Evolutionary conservation across 768 basidiomycete species (phyloP).

Genomic region (Boletus insuetus): DNA sequence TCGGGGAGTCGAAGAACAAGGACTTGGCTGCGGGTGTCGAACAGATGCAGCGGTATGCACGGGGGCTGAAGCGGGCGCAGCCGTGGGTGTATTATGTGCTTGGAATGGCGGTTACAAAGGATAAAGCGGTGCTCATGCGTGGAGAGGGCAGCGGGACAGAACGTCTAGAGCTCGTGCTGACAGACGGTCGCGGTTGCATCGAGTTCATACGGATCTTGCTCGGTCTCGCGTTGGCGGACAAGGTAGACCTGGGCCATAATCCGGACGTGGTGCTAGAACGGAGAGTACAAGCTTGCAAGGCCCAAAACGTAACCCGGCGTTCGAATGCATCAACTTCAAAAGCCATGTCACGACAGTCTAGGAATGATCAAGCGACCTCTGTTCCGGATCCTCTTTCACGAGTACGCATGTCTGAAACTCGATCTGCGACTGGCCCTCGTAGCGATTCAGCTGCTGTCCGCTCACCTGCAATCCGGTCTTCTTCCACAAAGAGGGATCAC

Average conservation of each 20-base stretch:
- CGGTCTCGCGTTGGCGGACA: conserved; percentile 9
- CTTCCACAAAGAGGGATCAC: neutral
- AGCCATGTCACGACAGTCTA: neutral
- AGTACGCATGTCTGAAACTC: neutral
- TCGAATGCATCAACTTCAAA: neutral
- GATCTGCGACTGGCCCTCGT: neutral
- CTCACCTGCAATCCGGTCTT: neutral
- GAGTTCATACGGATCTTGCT: conserved; percentile 12
- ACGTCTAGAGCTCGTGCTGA: neutral
- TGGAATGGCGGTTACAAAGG: neutral
- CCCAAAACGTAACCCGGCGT: neutral
- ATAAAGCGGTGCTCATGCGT: conserved; percentile 1
- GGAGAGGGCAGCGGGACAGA: conserved; percentile 10
- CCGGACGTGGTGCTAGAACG: neutral
- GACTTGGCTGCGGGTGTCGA: neutral
- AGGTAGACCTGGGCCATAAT: conserved; percentile 5
- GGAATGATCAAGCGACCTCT: neutral
- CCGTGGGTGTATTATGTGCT: conserved; percentile 11
- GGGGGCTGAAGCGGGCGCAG: conserved; percentile 4
- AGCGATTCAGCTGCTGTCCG: neutral
- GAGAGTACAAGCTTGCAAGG: neutral
- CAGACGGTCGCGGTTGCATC: conserved; percentile 7
- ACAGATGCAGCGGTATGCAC: conserved; percentile 5
- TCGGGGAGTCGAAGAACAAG: conserved; percentile 9
- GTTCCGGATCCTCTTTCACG: neutral